Evolutionary conservation across 2,329 filamentous ascomycete genomes (phyloP).

Genomic region (Diatrype stigma): DNA sequence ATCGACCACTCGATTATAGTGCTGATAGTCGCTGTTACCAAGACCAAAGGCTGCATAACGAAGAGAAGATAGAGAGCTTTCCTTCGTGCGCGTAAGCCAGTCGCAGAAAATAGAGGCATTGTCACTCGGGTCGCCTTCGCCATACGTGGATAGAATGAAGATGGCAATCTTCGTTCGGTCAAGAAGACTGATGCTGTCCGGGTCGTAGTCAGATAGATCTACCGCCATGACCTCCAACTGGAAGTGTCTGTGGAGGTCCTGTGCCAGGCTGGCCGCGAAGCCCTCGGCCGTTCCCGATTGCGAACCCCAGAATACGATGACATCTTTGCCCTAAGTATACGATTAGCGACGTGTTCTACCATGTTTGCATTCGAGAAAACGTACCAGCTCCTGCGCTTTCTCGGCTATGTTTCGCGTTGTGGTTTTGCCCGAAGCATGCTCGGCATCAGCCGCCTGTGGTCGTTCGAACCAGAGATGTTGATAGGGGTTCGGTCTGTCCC

Average conservation of each 20-base stretch:
- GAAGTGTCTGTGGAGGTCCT: conserved; percentile 35
- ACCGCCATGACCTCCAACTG: conserved; percentile 35
- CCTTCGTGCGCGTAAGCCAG: conserved; percentile 17
- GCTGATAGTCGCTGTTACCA: conserved; percentile 34
- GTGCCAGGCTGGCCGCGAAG: conserved; percentile 35
- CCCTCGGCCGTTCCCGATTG: conserved; percentile 43
- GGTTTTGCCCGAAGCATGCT: background rate
- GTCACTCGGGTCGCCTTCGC: conserved; percentile 38
- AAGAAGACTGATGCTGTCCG: conserved; percentile 30
- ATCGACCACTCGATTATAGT: conserved; percentile 34
- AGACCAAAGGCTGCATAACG: conserved; percentile 34
- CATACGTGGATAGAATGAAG: conserved; percentile 36
- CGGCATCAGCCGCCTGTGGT: conserved; percentile 6
- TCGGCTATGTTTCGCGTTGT: conserved; percentile 12
- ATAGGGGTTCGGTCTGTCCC: conserved; percentile 10
- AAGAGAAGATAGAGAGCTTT: conserved; percentile 15
- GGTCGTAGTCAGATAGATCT: conserved; percentile 44
- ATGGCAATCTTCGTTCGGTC: conserved; percentile 24
- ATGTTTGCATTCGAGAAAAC: background rate
- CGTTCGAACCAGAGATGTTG: conserved; percentile 8
- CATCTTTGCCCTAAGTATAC: conserved; percentile 5
- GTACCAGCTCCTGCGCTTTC: conserved; percentile 29
- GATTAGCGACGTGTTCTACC: background rate
- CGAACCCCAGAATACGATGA: conserved; percentile 44
- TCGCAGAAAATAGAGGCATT: conserved; percentile 30